Base-by-base conservation (phyloP, 306 rosid genomes). In the Vigna trinervia region DNA sequence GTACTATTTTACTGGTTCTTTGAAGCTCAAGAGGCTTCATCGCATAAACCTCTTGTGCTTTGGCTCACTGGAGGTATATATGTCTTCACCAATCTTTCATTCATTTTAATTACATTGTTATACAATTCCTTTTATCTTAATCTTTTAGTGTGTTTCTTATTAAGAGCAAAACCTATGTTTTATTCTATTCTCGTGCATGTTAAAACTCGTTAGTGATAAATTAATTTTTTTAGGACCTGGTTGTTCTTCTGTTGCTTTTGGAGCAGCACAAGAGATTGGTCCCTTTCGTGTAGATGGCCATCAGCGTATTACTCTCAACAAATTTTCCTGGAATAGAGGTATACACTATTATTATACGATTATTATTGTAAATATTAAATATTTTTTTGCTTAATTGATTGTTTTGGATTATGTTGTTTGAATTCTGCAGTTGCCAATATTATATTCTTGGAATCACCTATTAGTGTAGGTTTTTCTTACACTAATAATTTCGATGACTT, bases 201-300 rank as follows among this genome's bases (percentile, higher is more conserved):
- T 26, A 26, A 22, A 22, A 22, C 22, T 22, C 28, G 28, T 26
- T 26, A 30, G 4, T 30, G 32, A 28, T 28, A 28, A 28, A 28
- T 28, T 30, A 30, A 30, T 30, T 3, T 30, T 26, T 26, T 26
- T 26, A 30, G 97, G 97, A 78, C 97, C 94, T 46, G 97, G 97
- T 3, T 88, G 94, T 74, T 92, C 94, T 0, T 92, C 94, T 4
- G 30, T 92, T 46, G 94, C 82, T 0, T 84, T 69, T 66, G 92
- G 97, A 74, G 97, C 97, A 59, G 88, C 90, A n/a, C 87, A 81
- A 71, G 97, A 92, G 78, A 81, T 92, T 38, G 97, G 97, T 15
- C 94, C 97, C 50, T 91, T 91, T 80, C 88, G 82, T 20, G 85
- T 91, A 38, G 32, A 77, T 12, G 74, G 14, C 61, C 77, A 82